Conservation (phyloP, 768 basidiomycete species). For the Russula virescens region DNA sequence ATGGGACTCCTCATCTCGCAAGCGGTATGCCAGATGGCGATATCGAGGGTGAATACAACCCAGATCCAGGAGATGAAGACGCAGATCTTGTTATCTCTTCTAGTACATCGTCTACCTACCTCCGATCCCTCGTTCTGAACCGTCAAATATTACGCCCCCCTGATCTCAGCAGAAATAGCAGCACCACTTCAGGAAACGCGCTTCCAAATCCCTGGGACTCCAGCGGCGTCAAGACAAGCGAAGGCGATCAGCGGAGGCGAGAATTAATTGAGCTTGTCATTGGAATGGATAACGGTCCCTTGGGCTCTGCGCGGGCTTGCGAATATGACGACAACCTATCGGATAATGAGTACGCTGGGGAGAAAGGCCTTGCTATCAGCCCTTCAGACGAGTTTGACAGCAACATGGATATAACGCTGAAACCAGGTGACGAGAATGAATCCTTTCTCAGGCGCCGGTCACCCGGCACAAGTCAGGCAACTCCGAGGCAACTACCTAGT, state of each 20-base stretch:
- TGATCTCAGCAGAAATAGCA: not conserved
- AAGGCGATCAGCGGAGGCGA: slow-evolving; percentile 16
- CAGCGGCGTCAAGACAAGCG: not conserved
- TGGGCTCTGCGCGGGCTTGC: not conserved
- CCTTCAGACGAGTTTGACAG: slow-evolving; percentile 14
- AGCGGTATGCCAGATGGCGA: not conserved
- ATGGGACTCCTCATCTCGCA: not conserved
- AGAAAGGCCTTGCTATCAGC: slow-evolving; percentile 30
- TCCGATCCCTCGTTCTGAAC: slow-evolving; percentile 12
- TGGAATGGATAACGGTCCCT: slow-evolving; percentile 9
- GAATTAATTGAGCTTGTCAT: slow-evolving; percentile 20
- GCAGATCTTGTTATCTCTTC: slow-evolving; percentile 5
- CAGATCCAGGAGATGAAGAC: slow-evolving; percentile 5
- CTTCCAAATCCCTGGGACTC: slow-evolving; percentile 20
- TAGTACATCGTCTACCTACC: slow-evolving; percentile 7
- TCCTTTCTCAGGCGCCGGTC: not conserved
- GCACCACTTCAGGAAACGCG: not conserved
- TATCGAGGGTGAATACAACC: slow-evolving; percentile 5
- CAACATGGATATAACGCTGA: not conserved
- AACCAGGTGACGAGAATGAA: not conserved
- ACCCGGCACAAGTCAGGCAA: not conserved
- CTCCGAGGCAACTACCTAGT: not conserved
- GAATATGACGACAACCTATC: slow-evolving; percentile 9
- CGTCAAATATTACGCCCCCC: slow-evolving; percentile 2
- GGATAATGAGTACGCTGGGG: slow-evolving; percentile 24